phyloP scores from a whole-genome alignment of 352 stramenopile genomes.

The Pythium pyrilobum region DNA sequence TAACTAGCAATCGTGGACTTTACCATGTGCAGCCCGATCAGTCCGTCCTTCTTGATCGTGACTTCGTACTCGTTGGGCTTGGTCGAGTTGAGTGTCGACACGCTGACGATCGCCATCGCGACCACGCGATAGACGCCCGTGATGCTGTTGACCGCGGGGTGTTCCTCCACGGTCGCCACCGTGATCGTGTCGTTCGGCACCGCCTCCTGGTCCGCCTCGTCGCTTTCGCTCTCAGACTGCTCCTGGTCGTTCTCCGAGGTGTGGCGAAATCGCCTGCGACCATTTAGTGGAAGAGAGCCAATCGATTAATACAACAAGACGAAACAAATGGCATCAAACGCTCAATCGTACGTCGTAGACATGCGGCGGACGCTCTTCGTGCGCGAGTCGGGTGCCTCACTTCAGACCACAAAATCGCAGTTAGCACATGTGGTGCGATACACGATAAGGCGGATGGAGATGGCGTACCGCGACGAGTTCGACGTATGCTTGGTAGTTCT shows the following conservation, averaged over 20 bases:
- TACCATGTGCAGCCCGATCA: constrained; percentile 68
- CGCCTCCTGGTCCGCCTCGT: constrained; percentile 42
- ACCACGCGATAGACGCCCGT: constrained; percentile 80
- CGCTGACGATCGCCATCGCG: constrained; percentile 70
- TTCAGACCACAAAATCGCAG: constrained; percentile 6
- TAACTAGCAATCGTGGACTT: not conserved
- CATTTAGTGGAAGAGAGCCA: no score
- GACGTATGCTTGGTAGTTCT: constrained; percentile 53
- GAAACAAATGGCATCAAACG: not conserved
- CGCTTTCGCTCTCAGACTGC: constrained; percentile 32
- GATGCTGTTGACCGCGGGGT: constrained; percentile 71
- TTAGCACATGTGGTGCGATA: not conserved
- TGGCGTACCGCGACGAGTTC: constrained; percentile 45
- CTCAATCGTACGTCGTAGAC: constrained; percentile 60
- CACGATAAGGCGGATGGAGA: no score
- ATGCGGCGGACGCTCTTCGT: constrained; percentile 37
- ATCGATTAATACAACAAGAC: no score
- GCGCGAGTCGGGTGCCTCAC: constrained; percentile 52
- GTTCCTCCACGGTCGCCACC: constrained; percentile 53
- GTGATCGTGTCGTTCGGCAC: constrained; percentile 72
- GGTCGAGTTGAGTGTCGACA: constrained; percentile 64
- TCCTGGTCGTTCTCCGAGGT: constrained; percentile 34
- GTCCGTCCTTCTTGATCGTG: constrained; percentile 46
- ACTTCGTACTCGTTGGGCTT: constrained; percentile 85
- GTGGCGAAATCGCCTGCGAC: constrained; percentile 38